Evolutionary conservation across 176 grass and related monocot species (phyloP).

Genomic region (Oryza punctata): DNA sequence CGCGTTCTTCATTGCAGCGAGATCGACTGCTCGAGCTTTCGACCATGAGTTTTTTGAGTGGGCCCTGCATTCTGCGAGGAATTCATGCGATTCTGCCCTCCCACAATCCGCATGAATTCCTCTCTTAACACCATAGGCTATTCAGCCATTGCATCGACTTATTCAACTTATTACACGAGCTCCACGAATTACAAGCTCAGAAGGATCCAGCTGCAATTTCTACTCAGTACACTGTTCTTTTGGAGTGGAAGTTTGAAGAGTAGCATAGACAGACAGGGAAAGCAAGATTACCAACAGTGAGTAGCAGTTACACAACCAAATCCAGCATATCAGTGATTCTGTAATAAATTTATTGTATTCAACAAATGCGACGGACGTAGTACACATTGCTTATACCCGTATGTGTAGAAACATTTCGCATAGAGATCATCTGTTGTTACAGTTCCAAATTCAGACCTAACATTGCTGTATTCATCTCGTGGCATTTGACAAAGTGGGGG

Average conservation of each 20-base stretch:
- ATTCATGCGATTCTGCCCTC: background rate
- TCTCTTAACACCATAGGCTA: background rate
- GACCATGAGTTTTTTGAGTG: too few relatives aligned
- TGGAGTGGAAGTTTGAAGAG: background rate
- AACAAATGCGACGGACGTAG: background rate
- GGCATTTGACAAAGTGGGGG: background rate
- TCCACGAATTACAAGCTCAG: too few relatives aligned
- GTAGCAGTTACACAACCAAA: background rate
- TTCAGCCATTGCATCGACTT: background rate
- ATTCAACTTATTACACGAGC: background rate
- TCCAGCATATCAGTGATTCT: background rate
- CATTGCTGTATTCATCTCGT: conserved; percentile 17
- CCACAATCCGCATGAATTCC: background rate
- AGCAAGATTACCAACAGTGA: background rate
- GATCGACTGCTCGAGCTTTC: too few relatives aligned
- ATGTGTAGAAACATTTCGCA: conserved; percentile 33
- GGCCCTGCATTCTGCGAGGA: too few relatives aligned
- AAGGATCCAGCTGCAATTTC: background rate
- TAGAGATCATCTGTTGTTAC: background rate
- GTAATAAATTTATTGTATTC: background rate
- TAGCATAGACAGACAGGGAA: background rate
- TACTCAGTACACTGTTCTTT: background rate
- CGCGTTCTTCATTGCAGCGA: background rate
- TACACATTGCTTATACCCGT: background rate
- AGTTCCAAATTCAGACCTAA: conserved; percentile 12